Evolutionary conservation across 768 basidiomycete species (phyloP), one percentile per base, ranked within the genome.

Genomic region (Leccinum boreale): DNA sequence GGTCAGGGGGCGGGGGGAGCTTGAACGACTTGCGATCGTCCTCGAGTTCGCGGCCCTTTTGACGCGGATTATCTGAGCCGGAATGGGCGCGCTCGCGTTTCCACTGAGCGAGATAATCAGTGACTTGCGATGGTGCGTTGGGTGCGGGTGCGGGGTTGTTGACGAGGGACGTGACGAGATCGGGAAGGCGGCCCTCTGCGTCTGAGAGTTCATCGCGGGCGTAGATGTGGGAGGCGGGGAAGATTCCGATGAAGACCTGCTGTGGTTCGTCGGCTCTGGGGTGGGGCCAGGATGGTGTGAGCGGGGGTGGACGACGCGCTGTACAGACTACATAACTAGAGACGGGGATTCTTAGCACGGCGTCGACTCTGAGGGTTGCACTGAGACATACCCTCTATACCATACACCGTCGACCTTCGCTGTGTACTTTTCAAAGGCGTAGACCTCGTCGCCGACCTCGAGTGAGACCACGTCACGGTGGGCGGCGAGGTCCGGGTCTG

Each of bases 361-460:
- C 2, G 50, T 23, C 51, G 52, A 26, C n/a, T 23, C 23, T 23
- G 39, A 9, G 39, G n/a, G 39, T n/a, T 3, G n/a, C n/a, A 17
- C 6, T 31, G 29, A 7, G 15, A 84, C 90, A 72, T 71, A 97
- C 90, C 96, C 96, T 77, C 96, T 80, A 74, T 93, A 98, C 96
- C 96, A 98, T 15, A 85, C 73, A 19, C 87, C 87, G 55, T 90
- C 89, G 12, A 83, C 84, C 53, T 91, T 78, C 11, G 89, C 87
- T 0, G 80, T 86, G 71, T 94, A 95, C 69, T 87, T 87, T 76
- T 98, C 96, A 67, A 98, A 98, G 17, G 94, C 94, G 74, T 98
- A 98, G 33, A 98, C 86, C 70, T 98, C 95, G 72, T 97, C 95
- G 49, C 96, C 96, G 28, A 98, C 89, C 64, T 97, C 94, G 56